Evolutionary conservation across 768 basidiomycete species (phyloP).

Genomic region (Hortiboletus campestris): DNA sequence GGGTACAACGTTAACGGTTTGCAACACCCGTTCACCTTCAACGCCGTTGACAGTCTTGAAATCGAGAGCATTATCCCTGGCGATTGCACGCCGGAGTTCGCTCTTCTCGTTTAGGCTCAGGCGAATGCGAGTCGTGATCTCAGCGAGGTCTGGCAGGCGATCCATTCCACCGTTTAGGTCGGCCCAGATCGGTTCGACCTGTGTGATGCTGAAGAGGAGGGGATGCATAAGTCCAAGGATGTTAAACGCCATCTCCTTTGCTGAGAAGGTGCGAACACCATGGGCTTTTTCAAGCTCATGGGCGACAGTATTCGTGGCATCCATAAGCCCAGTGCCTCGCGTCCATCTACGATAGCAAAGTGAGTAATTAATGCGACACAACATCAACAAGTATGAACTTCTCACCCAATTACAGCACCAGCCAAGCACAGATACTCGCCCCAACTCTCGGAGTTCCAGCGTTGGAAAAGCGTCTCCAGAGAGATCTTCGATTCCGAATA

Average conservation of each 20-base stretch:
- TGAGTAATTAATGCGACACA: conserved; percentile 10
- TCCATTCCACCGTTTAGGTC: conserved; percentile 99
- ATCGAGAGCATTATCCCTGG: conserved; percentile 93
- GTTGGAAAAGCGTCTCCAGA: conserved; percentile 95
- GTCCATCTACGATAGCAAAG: conserved; percentile 67
- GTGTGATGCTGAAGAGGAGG: conserved; percentile 97
- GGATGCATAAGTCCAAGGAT: conserved; percentile 99
- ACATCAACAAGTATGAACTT: conserved; percentile 9
- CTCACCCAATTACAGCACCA: conserved; percentile 96
- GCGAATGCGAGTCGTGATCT: conserved; percentile 87
- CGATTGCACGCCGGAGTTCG: conserved; percentile 88
- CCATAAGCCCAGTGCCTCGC: conserved; percentile 97
- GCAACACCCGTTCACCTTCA: conserved; percentile 88
- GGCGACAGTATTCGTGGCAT: conserved; percentile 89
- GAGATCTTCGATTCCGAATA: conserved; percentile 99
- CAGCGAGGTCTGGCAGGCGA: conserved; percentile 90
- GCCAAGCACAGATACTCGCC: conserved; percentile 98
- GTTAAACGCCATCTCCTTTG: conserved; percentile 99
- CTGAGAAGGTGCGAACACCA: conserved; percentile 97
- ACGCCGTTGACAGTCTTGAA: conserved; percentile 88
- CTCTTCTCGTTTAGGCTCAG: conserved; percentile 78
- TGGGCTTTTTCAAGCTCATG: conserved; percentile 82
- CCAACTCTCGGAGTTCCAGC: conserved; percentile 98
- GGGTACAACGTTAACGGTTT: conserved; percentile 89
- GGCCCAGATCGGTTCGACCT: conserved; percentile 99